Evolutionary conservation across 768 basidiomycete genomes (phyloP).

Genomic region (Mycena pura): DNA sequence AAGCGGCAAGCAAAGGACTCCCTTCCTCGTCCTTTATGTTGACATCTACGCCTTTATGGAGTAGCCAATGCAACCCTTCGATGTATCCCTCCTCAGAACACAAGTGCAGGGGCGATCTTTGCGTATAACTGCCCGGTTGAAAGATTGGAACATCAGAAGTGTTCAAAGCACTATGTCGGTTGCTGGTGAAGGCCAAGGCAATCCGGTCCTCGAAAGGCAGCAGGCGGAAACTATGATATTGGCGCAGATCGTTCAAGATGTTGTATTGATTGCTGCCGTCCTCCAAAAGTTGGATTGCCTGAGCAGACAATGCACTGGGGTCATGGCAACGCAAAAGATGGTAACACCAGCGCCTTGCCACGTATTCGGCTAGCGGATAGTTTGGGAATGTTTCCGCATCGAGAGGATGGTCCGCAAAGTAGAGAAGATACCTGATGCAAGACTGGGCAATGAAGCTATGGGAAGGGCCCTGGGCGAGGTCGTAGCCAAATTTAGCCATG

Average conservation of each 20-base stretch:
- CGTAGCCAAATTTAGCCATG: not conserved
- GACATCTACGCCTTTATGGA: not conserved
- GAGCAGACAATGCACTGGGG: not conserved
- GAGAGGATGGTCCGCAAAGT: not conserved
- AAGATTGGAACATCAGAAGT: too few species aligned
- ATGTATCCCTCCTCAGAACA: not conserved
- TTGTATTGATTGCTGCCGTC: not conserved
- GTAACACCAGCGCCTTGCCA: not conserved
- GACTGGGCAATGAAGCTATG: slow-evolving; percentile 1
- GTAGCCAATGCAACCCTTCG: not conserved
- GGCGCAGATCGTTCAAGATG: not conserved
- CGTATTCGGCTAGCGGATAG: not conserved
- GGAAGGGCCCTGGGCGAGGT: not conserved
- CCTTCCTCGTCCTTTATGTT: not conserved
- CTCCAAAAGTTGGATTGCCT: not conserved
- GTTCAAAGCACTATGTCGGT: too few species aligned
- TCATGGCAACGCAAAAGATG: not conserved
- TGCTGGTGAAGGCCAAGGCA: not conserved
- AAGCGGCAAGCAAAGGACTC: not conserved
- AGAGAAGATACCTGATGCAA: slow-evolving; percentile 4
- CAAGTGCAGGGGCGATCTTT: not conserved
- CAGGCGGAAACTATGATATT: too few species aligned
- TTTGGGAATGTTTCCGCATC: not conserved
- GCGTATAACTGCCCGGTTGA: not conserved
- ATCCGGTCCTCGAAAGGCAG: not conserved